Evolutionary conservation across 2,329 filamentous ascomycete genomes (phyloP), one percentile per base, ranked within the genome.

Genomic region (Aspergillus floridensis): DNA sequence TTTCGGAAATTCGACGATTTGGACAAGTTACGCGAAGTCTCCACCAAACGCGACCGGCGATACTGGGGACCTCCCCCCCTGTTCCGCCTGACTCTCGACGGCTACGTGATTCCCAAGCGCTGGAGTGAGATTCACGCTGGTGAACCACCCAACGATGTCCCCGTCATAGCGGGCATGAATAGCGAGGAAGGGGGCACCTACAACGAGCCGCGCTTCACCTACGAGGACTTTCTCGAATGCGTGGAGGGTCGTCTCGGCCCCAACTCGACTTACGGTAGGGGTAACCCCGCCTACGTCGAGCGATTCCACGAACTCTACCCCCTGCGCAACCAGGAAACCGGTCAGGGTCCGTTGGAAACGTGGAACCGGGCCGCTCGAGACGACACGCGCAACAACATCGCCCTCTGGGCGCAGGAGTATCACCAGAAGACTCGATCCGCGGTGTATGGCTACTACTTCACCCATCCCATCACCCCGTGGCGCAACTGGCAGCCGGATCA

Each of bases 161-260:
- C 32, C 14, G 14, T 35, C 32, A 35, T 35, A 12, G 14, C 32
- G 11, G 32, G 32, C 32, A 12, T 35, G 11, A 35, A 35, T 10
- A 35, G 14, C 11, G 32, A 35, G 11, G 32, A 35, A 35, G 32
- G 32, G 3, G 32, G 32, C 11, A 16, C 11, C 11, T 35, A 35
- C 32, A 35, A 35, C 14, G 32, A 29, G 7, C 26, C 26, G 26
- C 26, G 26, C 1, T 57, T 58, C 3, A 44, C 32, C 2, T 69
- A 68, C 62, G 56, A 57, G 11, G 14, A 35, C 16, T 51, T 54
- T 6, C 41, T 58, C 31, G 7, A 8, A 7, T 29, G 26, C 26
- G 26, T 29, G 26, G 26, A 29, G 26, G 26, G 26, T 29, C 26
- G 26, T 29, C 26, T 29, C 26, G 26, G 26, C 7, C 26, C 26